A percentile compares a stretch with the other conserved stretches of the same genome.
phyloP scores from a whole-genome alignment of 495 filamentous ascomycete species.

The Podospora didyma region DNA sequence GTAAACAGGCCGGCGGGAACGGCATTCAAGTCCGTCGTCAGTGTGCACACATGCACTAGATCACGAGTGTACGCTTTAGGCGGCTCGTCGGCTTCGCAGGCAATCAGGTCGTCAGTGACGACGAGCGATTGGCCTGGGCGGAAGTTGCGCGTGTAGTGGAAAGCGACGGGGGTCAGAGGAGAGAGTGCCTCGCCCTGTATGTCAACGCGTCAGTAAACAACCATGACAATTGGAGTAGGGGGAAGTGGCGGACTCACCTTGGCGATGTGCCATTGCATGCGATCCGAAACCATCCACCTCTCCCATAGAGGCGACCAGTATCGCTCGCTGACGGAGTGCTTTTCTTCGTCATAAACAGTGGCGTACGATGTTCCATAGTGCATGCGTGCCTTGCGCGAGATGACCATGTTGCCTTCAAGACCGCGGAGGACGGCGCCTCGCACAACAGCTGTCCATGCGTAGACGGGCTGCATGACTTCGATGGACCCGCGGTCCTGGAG shows the following conservation, averaged over 20 bases:
- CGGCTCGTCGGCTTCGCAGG: constrained; percentile 60
- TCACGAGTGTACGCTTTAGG: constrained; percentile 53
- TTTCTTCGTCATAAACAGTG: constrained; percentile 67
- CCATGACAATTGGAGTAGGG: background rate
- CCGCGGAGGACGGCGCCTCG: constrained; percentile 63
- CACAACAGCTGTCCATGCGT: constrained; percentile 76
- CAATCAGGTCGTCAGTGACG: constrained; percentile 71
- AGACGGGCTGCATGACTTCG: constrained; percentile 72
- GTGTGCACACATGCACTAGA: constrained; percentile 66
- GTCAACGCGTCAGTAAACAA: background rate
- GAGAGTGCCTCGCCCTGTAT: constrained; percentile 62
- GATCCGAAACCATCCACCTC: constrained; percentile 73
- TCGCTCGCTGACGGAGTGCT: constrained; percentile 60
- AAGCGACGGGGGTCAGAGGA: constrained; percentile 61
- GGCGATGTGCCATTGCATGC: constrained; percentile 78
- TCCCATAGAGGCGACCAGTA: constrained; percentile 78
- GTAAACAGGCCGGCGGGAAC: constrained; percentile 65
- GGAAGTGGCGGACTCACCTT: constrained; percentile 46
- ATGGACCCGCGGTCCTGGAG: constrained; percentile 43
- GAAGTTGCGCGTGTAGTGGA: constrained; percentile 79
- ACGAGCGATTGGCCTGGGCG: constrained; percentile 59
- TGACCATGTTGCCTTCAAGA: constrained; percentile 67
- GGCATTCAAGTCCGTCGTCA: constrained; percentile 67
- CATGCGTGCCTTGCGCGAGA: constrained; percentile 60
- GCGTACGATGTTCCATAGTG: constrained; percentile 79